Conservation (phyloP, 192 early-diverging fungal genomes). For the Dissophora ornata region DNA sequence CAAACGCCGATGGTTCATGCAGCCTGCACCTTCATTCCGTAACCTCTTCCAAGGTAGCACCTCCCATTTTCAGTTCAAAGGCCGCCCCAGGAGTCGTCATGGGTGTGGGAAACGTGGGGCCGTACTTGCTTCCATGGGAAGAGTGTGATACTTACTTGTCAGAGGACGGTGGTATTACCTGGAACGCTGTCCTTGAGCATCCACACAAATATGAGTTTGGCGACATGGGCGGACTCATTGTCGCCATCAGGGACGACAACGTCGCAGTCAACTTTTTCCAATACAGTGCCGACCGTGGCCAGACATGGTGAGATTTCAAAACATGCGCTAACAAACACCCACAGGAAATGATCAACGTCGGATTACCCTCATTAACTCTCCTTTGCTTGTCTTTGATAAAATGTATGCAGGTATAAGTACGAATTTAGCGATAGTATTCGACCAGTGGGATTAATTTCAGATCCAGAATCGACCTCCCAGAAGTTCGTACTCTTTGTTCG, state of each 20-base stretch:
- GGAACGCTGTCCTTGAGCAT: slow-evolving; percentile 72
- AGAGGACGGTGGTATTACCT: slow-evolving; percentile 84
- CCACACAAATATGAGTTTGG: slow-evolving; percentile 88
- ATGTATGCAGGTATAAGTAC: slow-evolving; percentile 56
- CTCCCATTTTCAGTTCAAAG: slow-evolving; percentile 77
- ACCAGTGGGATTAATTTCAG: slow-evolving; percentile 76
- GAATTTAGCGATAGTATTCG: slow-evolving; percentile 64
- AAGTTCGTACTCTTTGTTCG: slow-evolving; percentile 70
- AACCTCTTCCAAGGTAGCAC: slow-evolving; percentile 73
- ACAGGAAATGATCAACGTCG: no score
- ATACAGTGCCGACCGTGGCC: slow-evolving; percentile 85
- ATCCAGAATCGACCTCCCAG: slow-evolving; percentile 81
- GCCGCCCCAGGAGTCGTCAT: slow-evolving; percentile 87
- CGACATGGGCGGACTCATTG: slow-evolving; percentile 84
- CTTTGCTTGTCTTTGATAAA: no score
- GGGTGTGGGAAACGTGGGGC: slow-evolving; percentile 91
- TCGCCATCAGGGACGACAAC: slow-evolving; percentile 72
- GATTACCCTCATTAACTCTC: no score
- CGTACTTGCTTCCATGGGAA: slow-evolving; percentile 72
- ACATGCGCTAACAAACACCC: not conserved
- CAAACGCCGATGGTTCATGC: slow-evolving; percentile 66
- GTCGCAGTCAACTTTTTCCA: slow-evolving; percentile 63
- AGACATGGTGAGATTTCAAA: slow-evolving; percentile 67
- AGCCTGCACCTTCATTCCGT: slow-evolving; percentile 89
- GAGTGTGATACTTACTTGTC: slow-evolving; percentile 90